Evolutionary conservation across 2,329 filamentous ascomycete species (phyloP), one percentile per base, ranked within the genome.

Genomic region (Penicillium sp.): DNA sequence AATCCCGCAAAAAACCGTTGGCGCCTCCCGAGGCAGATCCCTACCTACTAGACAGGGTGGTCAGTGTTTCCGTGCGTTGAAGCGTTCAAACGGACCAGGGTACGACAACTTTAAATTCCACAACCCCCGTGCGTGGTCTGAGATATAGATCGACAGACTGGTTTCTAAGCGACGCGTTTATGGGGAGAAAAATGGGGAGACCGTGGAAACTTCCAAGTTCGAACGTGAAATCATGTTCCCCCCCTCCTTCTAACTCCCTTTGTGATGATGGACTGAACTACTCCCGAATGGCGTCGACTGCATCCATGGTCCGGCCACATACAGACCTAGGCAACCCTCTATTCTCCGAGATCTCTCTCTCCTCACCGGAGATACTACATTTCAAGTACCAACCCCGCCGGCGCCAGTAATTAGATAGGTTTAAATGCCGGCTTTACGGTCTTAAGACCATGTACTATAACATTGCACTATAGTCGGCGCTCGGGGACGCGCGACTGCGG

Each of bases 21-120:
- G 57, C 48, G 52, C 52, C 56, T 57, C 60, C 60, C 50, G 57
- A 57, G 54, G 62, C 39, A 58, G 61, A 65, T 63, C 61, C 53
- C 57, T 53, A 54, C 51, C 31, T 37, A 49, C 51, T 63, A 61
- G 57, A 56, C 60, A 59, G 56, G 59, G 61, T 48, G 49, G 50
- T 45, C 48, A 57, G 59, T 55, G 44, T 55, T 59, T 56, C 58
- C 59, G 62, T 60, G 50, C 53, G 24, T 48, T 33, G 26, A 48
- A 58, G 52, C 55, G 27, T 48, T 35, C 35, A 49, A 56, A 47
- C 33, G 47, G 54, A 58, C 61, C 58, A 58, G 63, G 63, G 59
- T 61, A 41, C 19, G 59, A 57, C 63, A 67, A 67, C 64, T 65
- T 64, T 67, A 66, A 60, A 59, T 64, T 59, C 41, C 45, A 55